phyloP scores from a whole-genome alignment of 768 basidiomycete species.

The Xerocomus brunneocitrinus region DNA sequence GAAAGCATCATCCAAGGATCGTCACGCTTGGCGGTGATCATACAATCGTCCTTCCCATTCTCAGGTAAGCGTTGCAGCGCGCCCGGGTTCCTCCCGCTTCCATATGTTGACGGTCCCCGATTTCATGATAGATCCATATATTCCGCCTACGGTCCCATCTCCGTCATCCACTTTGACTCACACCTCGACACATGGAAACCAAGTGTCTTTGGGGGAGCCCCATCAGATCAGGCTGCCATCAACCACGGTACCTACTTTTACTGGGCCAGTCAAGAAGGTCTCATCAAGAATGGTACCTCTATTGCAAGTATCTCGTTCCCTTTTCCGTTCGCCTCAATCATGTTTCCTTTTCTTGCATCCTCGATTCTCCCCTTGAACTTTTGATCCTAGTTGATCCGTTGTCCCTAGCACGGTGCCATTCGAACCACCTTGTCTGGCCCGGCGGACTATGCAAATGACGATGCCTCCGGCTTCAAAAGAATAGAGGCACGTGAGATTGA shows the following conservation, averaged over 20 bases:
- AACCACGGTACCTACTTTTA: conserved; percentile 92
- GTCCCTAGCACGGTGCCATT: conserved; percentile 75
- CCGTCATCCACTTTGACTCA: conserved; percentile 84
- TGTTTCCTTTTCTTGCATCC: conserved; percentile 13
- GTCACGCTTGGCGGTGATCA: conserved; percentile 88
- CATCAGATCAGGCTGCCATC: conserved; percentile 66
- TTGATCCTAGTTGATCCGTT: conserved; percentile 72
- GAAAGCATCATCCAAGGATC: conserved; percentile 71
- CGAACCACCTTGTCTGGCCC: conserved; percentile 77
- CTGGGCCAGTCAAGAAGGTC: conserved; percentile 79
- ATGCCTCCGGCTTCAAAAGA: conserved; percentile 72
- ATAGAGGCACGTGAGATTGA: conserved; percentile 86
- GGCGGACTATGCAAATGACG: conserved; percentile 74
- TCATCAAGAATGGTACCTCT: conserved; percentile 72
- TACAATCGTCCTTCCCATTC: conserved; percentile 67
- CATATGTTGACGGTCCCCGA: neutral
- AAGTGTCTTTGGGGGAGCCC: conserved; percentile 68
- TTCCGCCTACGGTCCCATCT: conserved; percentile 73
- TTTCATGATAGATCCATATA: conserved; percentile 55
- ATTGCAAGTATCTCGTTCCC: conserved; percentile 66
- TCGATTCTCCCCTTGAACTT: conserved; percentile 26
- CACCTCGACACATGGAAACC: conserved; percentile 82
- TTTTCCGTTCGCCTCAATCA: conserved; percentile 1
- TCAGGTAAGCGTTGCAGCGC: conserved; percentile 21
- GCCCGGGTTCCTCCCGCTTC: neutral